These are phyloP conservation scores for Tricladium varicosporioides DNA, from an alignment of 2,329 filamentous ascomycete genomes.

Conservation along the genomic window DNA sequence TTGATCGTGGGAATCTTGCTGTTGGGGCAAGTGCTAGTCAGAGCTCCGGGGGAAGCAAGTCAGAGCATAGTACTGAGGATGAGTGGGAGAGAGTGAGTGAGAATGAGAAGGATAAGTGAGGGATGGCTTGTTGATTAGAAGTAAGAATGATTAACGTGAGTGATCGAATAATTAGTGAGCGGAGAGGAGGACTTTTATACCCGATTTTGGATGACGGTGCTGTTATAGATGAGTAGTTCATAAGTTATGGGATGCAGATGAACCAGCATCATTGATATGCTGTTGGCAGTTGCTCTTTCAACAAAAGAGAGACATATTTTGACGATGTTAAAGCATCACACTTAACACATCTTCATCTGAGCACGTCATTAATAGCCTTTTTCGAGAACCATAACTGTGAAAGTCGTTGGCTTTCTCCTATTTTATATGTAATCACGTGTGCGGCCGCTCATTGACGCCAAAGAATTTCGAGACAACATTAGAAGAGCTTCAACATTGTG, in stretches of 20 bases:
- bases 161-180: too few relatives aligned
- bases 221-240: conserved; percentile 7
- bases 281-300: too few relatives aligned
- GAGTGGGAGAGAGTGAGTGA: conserved; percentile 97
- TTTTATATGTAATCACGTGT: not conserved
- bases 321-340: too few relatives aligned
- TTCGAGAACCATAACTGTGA: too few relatives aligned
- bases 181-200: not conserved
- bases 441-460: conserved; percentile 2
- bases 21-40: conserved; percentile 24
- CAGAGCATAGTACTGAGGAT: conserved; percentile 78
- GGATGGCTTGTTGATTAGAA: too few relatives aligned
- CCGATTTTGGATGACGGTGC: not conserved
- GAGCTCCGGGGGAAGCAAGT: conserved; percentile 42
- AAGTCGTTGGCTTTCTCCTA: too few relatives aligned
- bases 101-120: conserved; percentile 57
- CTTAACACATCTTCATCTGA: too few relatives aligned
- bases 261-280: not conserved
- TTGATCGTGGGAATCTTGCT: conserved; percentile 23
- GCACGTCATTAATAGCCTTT: too few relatives aligned
- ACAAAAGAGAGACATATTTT: too few relatives aligned
- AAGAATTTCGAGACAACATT: conserved; percentile 11
- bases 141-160: too few relatives aligned
- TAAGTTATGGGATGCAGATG: conserved; percentile 1
- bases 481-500: conserved; percentile 9